Percentiles rank a stretch among this genome's conserved stretches.
Evolutionary conservation across 2,329 filamentous ascomycete species (phyloP).

Genomic region (Paramyrothecium sp.): DNA sequence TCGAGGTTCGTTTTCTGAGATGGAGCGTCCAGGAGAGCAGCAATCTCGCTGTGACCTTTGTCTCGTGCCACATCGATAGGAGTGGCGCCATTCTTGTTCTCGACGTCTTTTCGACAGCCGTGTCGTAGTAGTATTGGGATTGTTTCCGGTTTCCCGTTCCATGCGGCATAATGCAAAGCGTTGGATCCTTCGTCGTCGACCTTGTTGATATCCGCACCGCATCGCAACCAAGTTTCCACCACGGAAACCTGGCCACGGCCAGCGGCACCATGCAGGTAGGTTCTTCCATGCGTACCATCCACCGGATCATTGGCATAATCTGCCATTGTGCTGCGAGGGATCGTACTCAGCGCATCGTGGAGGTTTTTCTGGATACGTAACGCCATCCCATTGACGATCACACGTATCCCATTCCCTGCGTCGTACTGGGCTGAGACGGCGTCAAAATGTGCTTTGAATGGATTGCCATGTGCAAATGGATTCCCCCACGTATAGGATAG

Average conservation of each 20-base stretch:
- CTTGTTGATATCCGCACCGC: conserved; percentile 9
- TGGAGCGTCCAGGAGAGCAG: conserved; percentile 7
- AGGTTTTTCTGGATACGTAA: conserved; percentile 18
- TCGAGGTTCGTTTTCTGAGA: background rate
- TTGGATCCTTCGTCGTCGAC: conserved; percentile 9
- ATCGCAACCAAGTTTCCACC: conserved; percentile 9
- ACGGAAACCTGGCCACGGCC: conserved; percentile 3
- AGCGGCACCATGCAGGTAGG: conserved; percentile 11
- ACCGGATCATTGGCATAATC: conserved; percentile 9
- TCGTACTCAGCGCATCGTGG: conserved; percentile 13
- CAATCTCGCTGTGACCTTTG: conserved; percentile 8
- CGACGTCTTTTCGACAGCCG: conserved; percentile 5
- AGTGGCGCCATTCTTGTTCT: conserved; percentile 9
- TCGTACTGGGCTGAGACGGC: conserved; percentile 9
- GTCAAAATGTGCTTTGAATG: conserved; percentile 12
- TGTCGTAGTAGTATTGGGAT: conserved; percentile 8
- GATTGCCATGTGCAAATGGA: conserved; percentile 17
- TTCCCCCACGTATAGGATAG: conserved; percentile 24
- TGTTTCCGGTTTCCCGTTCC: conserved; percentile 7
- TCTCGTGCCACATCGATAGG: conserved; percentile 13
- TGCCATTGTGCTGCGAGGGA: conserved; percentile 8
- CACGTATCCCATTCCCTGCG: conserved; percentile 7
- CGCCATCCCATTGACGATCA: conserved; percentile 13
- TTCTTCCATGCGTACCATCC: conserved; percentile 3
- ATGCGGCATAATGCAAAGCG: conserved; percentile 15